phyloP scores from a whole-genome alignment of 2,329 filamentous ascomycete genomes.

The Talaromyces verruculosus region DNA sequence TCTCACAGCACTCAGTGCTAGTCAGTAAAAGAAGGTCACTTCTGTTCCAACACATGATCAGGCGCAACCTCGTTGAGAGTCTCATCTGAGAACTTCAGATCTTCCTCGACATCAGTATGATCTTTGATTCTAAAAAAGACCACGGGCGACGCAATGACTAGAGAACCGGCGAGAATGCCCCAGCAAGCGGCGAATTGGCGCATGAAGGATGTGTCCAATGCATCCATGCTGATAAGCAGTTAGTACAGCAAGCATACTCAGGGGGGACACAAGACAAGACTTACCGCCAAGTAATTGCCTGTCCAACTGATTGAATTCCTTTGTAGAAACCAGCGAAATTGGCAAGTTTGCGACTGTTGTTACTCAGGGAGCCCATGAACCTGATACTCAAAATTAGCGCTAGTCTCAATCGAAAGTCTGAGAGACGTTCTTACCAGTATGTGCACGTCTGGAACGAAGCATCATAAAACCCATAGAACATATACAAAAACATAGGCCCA shows the following conservation, averaged over 20 bases:
- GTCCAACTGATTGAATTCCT: conserved; percentile 83
- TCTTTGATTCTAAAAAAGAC: conserved; percentile 79
- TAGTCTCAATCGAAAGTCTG: not conserved
- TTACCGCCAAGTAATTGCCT: conserved; percentile 57
- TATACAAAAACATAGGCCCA: conserved; percentile 83
- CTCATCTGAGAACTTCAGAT: conserved; percentile 82
- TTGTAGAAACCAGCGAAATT: conserved; percentile 93
- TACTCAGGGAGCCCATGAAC: conserved; percentile 91
- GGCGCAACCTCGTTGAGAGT: conserved; percentile 51
- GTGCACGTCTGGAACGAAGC: conserved; percentile 85
- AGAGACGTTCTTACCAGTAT: conserved; percentile 66
- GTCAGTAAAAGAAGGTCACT: not conserved
- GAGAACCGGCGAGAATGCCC: conserved; percentile 70
- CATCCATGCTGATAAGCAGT: conserved; percentile 59
- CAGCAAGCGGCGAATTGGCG: conserved; percentile 73
- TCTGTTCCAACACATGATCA: not conserved
- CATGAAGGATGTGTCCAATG: conserved; percentile 62
- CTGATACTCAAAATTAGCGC: conserved; percentile 40
- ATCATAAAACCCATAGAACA: conserved; percentile 88
- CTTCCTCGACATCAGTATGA: conserved; percentile 75
- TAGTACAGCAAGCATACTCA: not conserved
- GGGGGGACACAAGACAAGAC: conserved; percentile 22
- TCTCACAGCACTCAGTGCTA: too few relatives aligned
- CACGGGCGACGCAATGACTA: conserved; percentile 75
- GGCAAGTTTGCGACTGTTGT: conserved; percentile 86